Conservation (phyloP, 163 green algal genomes). For the Trebouxiophyceae sp. region DNA sequence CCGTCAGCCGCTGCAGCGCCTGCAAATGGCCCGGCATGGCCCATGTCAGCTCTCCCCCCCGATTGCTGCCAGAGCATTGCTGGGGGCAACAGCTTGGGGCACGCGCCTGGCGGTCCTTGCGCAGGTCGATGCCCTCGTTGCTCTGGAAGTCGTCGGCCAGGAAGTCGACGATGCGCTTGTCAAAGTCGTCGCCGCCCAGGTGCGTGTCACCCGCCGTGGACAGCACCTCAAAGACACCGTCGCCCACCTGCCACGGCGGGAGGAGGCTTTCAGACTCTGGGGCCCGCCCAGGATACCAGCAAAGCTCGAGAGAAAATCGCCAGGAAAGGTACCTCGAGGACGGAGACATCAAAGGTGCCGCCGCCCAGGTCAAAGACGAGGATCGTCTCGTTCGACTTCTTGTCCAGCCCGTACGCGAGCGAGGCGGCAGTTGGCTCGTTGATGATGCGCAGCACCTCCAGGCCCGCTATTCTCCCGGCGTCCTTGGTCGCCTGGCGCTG, state of each 20-base stretch:
- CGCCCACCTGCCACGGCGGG: constrained; percentile 81
- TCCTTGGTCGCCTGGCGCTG: constrained; percentile 95
- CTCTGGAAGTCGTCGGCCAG: constrained; percentile 92
- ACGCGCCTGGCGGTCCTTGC: constrained; percentile 83
- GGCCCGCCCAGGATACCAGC: neutral
- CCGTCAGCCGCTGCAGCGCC: constrained; percentile 89
- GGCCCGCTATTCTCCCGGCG: constrained; percentile 95
- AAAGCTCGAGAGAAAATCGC: too few species aligned
- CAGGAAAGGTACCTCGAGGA: constrained; percentile 72
- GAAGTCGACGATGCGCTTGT: constrained; percentile 98
- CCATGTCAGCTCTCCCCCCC: too few species aligned
- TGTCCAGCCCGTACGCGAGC: constrained; percentile 93
- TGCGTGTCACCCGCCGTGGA: constrained; percentile 97
- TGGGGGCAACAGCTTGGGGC: too few species aligned
- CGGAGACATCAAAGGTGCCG: constrained; percentile 94
- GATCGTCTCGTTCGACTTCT: constrained; percentile 97
- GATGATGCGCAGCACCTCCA: constrained; percentile 98
- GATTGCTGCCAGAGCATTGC: too few species aligned
- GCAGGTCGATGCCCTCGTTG: constrained; percentile 88
- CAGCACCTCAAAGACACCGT: constrained; percentile 99
- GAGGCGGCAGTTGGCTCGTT: constrained; percentile 97
- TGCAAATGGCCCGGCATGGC: constrained; percentile 35
- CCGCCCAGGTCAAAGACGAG: constrained; percentile 96
- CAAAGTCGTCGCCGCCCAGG: constrained; percentile 98
- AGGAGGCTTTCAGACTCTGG: neutral